Evolutionary conservation across 352 stramenopile genomes (phyloP), one percentile per base, ranked within the genome.

Genomic region (Phytopythium aichiense): DNA sequence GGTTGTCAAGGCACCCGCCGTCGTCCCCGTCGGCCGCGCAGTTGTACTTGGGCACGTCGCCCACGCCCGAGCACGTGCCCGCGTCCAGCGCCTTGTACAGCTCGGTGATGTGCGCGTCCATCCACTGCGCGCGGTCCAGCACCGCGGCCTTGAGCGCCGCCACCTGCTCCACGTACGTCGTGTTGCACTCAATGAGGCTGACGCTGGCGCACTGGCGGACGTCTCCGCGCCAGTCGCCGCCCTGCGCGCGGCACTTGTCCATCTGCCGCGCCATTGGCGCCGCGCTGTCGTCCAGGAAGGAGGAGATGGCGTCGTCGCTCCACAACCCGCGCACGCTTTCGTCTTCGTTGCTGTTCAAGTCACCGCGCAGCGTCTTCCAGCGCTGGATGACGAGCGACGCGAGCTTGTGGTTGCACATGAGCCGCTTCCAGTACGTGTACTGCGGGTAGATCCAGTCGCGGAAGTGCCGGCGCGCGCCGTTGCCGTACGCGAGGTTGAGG

Each of bases 341-440:
- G 38, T 62, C 58, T 22, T 54, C 46, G 7, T 46, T 7, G 22
- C 52, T 25, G 31, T 33, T 2, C n/a, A 70, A 71, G 0, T 61
- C 64, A 52, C 63, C 72, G 30, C 83, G 83, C 33, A 92, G 60
- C n/a, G 67, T 63, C 58, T 82, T 89, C 83, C 83, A 92, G n/a
- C 83, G 78, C 56, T 88, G 80, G 56, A 92, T 88, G 33, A 89
- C 67, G 30, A 89, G 59, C 63, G 75, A 85, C 38, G 81, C 74
- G 58, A 92, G 74, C 71, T 90, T 81, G 66, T 87, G 82, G 66
- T 92, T 81, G 69, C 83, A 92, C 72, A 88, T 77, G 23, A 92
- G 65, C 2, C 84, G 84, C 69, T 89, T 92, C 84, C 84, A 92
- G 68, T 79, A 88, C 28, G 79, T 88, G 68, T 89, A 89, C 70